These are phyloP conservation scores for Keqinozyma sinolaborantium DNA, from an alignment of 1,139 yeast species.

Conservation along the genomic window DNA sequence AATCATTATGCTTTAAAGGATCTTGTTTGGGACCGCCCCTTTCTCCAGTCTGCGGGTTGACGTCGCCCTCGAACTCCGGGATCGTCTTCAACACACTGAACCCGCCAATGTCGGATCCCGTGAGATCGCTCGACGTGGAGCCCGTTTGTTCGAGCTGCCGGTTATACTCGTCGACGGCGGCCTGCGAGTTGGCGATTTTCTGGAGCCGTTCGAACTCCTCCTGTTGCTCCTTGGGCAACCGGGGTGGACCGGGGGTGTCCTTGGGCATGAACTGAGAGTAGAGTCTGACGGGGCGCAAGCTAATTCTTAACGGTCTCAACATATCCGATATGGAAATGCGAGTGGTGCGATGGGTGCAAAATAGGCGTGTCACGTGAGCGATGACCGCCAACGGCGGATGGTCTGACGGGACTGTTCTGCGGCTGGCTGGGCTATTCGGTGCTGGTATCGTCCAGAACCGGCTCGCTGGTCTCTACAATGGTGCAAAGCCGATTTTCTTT, in stretches of 20 bases:
- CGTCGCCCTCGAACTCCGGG: constrained; percentile 95
- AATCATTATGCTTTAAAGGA: constrained; percentile 89
- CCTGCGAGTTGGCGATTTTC: constrained; percentile 74
- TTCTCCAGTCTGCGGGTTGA: constrained; percentile 92
- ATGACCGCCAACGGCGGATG: no score
- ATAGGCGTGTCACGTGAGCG: no score
- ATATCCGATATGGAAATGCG: not conserved
- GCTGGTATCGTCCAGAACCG: no score
- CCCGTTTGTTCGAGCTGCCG: constrained; percentile 33
- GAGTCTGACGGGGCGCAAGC: not conserved
- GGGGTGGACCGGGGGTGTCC: constrained; percentile 72
- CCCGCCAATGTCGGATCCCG: constrained; percentile 56
- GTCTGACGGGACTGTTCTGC: no score
- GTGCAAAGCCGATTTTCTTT: no score
- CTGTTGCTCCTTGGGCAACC: constrained; percentile 81
- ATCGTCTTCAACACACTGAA: constrained; percentile 70
- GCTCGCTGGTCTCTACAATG: no score
- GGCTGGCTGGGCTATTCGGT: no score
- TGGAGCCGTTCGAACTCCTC: constrained; percentile 89
- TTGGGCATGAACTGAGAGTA: constrained; percentile 25
- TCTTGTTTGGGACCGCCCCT: constrained; percentile 99
- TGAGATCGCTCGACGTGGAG: constrained; percentile 16
- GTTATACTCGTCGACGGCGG: constrained; percentile 76
- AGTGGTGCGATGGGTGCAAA: no score
- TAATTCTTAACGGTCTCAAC: not conserved